Evolutionary conservation across 768 basidiomycete genomes (phyloP).

Genomic region (Hypholoma sublateritium): DNA sequence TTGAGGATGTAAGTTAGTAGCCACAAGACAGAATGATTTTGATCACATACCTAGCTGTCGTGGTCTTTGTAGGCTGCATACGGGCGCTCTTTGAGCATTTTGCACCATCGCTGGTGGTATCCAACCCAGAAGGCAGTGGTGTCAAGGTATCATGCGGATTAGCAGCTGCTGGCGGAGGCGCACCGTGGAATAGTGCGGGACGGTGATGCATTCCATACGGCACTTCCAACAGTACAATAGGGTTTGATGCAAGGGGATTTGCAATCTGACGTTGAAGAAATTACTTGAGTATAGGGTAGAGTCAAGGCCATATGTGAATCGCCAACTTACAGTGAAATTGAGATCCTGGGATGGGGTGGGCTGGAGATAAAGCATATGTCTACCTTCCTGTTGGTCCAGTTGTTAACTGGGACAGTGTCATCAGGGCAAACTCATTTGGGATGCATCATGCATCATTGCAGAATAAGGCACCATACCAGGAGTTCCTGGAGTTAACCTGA

Average conservation of each 20-base stretch:
- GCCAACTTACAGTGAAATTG: not conserved
- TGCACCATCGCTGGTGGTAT: not conserved
- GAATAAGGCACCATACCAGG: not conserved
- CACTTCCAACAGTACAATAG: not conserved
- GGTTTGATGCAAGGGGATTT: not conserved
- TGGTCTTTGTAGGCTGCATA: not conserved
- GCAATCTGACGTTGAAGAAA: not conserved
- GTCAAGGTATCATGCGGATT: not conserved
- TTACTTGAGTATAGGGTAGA: not conserved
- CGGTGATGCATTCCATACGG: not conserved
- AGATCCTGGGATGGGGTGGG: not conserved
- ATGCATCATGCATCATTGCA: no score
- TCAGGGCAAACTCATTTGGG: no score
- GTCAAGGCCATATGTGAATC: not conserved
- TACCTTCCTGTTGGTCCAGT: not conserved
- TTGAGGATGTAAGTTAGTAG: not conserved
- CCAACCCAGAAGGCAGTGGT: not conserved
- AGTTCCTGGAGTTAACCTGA: not conserved
- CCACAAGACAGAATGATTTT: not conserved
- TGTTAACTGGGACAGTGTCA: no score
- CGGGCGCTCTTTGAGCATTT: not conserved
- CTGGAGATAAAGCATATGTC: not conserved
- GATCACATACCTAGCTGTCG: not conserved
- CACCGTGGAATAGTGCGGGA: not conserved
- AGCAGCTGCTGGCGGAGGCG: not conserved